Evolutionary conservation across 805 yeast genomes (phyloP), one percentile per base, ranked within the genome.

Genomic region (Scheffersomyces ergatensis): DNA sequence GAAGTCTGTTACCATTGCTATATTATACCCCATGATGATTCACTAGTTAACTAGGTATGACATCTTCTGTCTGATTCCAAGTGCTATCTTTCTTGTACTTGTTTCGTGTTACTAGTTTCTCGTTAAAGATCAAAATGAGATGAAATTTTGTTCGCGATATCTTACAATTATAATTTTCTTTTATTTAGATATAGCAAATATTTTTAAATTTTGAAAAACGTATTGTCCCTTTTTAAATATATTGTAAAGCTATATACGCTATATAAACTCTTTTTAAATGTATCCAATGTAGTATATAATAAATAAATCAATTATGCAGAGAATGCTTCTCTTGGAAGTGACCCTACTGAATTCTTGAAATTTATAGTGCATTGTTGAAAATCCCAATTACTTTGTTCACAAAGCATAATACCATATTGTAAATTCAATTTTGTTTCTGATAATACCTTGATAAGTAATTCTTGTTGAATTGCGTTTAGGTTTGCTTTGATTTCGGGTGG

Each of bases 1-100:
- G 71, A 89, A 93, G 63, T 93, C 99, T 33, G 95, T 86, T 3
- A 90, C 87, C 97, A 93, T 90, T 6, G 75, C 75, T 40, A 67
- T 65, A 40, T 65, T 67, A 46, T 62, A 60, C 33, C 55, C 53
- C 63, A 55, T 57, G 16, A 9, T 25, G 14, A 9, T 25, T n/a
- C n/a, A n/a, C n/a, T n/a, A n/a, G n/a, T n/a, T n/a, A n/a, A n/a
- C n/a, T n/a, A n/a, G n/a, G n/a, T n/a, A n/a, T n/a, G n/a, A n/a
- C n/a, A n/a, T n/a, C n/a, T n/a, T n/a, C n/a, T n/a, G n/a, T n/a
- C n/a, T n/a, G n/a, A n/a, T n/a, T n/a, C n/a, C n/a, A n/a, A n/a
- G n/a, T n/a, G n/a, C n/a, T n/a, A n/a, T n/a, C n/a, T n/a, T n/a
- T n/a, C n/a, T n/a, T n/a, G n/a, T n/a, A n/a, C n/a, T n/a, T n/a